Conservation (phyloP, 768 basidiomycete genomes). For the Mrakia gelida region DNA sequence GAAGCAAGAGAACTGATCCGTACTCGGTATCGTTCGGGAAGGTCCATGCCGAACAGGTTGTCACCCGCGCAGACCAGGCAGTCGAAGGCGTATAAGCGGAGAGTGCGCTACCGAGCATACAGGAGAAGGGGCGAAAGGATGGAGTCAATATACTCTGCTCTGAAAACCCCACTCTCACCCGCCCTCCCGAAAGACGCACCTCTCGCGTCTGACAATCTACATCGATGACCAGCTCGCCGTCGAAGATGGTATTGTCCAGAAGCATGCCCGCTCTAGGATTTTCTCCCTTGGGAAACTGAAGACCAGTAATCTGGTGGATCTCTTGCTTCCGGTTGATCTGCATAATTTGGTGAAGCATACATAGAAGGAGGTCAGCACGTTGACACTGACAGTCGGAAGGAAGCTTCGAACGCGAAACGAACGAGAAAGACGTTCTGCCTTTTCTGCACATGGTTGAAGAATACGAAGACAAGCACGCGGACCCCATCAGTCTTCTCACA, state of each 20-base stretch:
- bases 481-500: slow-evolving; percentile 98
- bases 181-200: slow-evolving; percentile 48
- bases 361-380: neutral
- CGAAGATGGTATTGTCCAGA: slow-evolving; percentile 62
- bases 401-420: slow-evolving; percentile 38
- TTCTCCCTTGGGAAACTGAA: slow-evolving; percentile 76
- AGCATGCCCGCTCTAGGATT: neutral
- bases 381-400: neutral
- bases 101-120: slow-evolving; percentile 56
- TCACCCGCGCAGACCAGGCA: slow-evolving; percentile 82
- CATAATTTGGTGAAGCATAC: neutral
- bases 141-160: too few relatives aligned
- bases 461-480: slow-evolving; percentile 78
- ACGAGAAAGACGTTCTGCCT: slow-evolving; percentile 68
- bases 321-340: slow-evolving; percentile 93
- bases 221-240: slow-evolving; percentile 91
- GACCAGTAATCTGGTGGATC: slow-evolving; percentile 67
- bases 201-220: slow-evolving; percentile 67
- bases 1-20: slow-evolving; percentile 36
- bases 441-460: slow-evolving; percentile 53
- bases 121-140: too few relatives aligned
- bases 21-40: slow-evolving; percentile 88
- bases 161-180: too few relatives aligned
- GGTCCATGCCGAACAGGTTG: slow-evolving; percentile 76
- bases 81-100: slow-evolving; percentile 85